Evolutionary conservation across 2,329 filamentous ascomycete species (phyloP), one percentile per base, ranked within the genome.

Genomic region (Thielaviopsis ethacetica): DNA sequence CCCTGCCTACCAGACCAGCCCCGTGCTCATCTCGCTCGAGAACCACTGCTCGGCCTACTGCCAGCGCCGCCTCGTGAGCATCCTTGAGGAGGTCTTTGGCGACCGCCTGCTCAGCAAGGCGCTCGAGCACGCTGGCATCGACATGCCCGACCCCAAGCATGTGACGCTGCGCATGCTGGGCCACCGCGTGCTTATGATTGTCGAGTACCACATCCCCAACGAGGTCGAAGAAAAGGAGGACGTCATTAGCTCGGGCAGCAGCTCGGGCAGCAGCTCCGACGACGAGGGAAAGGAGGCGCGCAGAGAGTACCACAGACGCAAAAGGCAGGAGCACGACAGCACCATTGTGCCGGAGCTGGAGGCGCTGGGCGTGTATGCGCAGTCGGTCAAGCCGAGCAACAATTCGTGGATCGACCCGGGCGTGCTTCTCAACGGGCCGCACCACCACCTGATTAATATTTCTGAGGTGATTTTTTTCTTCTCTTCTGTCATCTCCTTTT

Each of bases 371-470:
- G 81, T 86, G 1, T 86, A 86, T 63, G 83, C 83, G 0, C 83
- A 86, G 66, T 84, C 81, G 0, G 81, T 86, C 59, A 86, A 86
- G 66, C 83, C 83, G 0, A 69, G 71, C 58, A 77, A 86, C 68
- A 79, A 82, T 64, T 82, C 81, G 0, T 86, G 83, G 83, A 85
- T 76, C 65, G 76, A 80, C 19, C 65, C 70, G 3, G 73, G 71
- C 2, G 63, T 68, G 17, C 68, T 78, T 26, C 66, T 73, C 66
- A 80, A 85, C 59, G 78, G 75, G 0, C 82, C 81, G 34, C 80
- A 83, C 62, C 78, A 84, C 65, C 82, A 84, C 60, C 76, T 84
- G 62, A 83, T 85, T 74, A 86, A 87, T 65, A 76, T 86, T 2
- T 86, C 83, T 1, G 83, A 86, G 51, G 54, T 58, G 22, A 26